Conservation (phyloP, 2,329 filamentous ascomycete species). For the Aureobasidium mangrovei region DNA sequence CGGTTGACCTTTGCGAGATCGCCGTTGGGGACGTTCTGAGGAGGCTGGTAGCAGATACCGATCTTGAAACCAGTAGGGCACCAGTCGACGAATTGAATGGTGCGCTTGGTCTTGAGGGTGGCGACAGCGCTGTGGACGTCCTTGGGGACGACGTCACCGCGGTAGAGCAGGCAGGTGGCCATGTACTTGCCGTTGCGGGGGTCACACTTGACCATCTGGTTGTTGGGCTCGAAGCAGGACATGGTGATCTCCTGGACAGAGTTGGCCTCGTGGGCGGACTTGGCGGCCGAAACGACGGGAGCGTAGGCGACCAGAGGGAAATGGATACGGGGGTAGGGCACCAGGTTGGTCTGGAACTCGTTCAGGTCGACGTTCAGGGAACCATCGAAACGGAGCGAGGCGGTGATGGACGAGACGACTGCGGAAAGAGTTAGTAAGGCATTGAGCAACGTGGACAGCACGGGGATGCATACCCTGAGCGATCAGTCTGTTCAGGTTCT, state of each 20-base stretch:
- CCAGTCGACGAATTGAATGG: slow-evolving; percentile 99
- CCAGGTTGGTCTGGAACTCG: slow-evolving; percentile 99
- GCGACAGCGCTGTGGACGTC: slow-evolving; percentile 88
- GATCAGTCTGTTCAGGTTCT: slow-evolving; percentile 98
- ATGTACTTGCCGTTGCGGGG: slow-evolving; percentile 99
- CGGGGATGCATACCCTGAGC: slow-evolving; percentile 63
- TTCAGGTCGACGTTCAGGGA: slow-evolving; percentile 98
- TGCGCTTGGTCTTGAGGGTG: slow-evolving; percentile 97
- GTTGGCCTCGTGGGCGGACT: slow-evolving; percentile 96
- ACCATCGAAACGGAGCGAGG: slow-evolving; percentile 95
- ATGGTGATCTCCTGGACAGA: slow-evolving; percentile 97
- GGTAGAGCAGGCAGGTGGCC: slow-evolving; percentile 96
- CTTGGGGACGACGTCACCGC: slow-evolving; percentile 95
- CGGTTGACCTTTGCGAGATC: slow-evolving; percentile 97
- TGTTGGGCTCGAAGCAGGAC: slow-evolving; percentile 99
- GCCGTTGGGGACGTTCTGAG: slow-evolving; percentile 90
- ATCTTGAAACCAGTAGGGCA: slow-evolving; percentile 99
- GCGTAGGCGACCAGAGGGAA: slow-evolving; percentile 97
- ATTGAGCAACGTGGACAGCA: neutral
- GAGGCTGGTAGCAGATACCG: slow-evolving; percentile 99
- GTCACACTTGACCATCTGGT: slow-evolving; percentile 99
- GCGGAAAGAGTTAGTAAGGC: slow-evolving; percentile 13
- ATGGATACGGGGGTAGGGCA: slow-evolving; percentile 97
- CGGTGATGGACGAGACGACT: slow-evolving; percentile 98
- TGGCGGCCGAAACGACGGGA: slow-evolving; percentile 86